phyloP scores from a whole-genome alignment of 2,329 filamentous ascomycete genomes.

The Hymenoscyphus fraxineus region DNA sequence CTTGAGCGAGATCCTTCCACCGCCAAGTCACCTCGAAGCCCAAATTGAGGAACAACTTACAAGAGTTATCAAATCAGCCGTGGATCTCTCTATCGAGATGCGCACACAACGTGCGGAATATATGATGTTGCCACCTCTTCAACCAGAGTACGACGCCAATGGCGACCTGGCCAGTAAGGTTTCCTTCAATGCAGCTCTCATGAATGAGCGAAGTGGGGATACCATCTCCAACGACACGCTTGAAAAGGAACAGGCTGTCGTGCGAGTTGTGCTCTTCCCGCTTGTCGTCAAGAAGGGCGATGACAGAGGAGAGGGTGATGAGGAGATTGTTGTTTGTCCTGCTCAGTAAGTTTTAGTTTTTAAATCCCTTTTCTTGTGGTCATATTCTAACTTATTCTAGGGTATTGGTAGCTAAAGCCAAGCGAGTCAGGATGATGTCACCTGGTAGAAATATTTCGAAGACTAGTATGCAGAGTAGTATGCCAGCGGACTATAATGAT shows the following conservation, averaged over 20 bases:
- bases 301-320: slow-evolving; percentile 79
- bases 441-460: slow-evolving; percentile 27
- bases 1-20: slow-evolving; percentile 78
- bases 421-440: slow-evolving; percentile 27
- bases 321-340: slow-evolving; percentile 92
- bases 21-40: slow-evolving; percentile 72
- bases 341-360: slow-evolving; percentile 53
- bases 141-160: slow-evolving; percentile 90
- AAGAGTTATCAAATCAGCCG: slow-evolving; percentile 83
- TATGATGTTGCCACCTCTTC: slow-evolving; percentile 94
- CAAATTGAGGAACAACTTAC: slow-evolving; percentile 82
- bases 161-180: slow-evolving; percentile 87
- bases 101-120: slow-evolving; percentile 94
- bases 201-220: slow-evolving; percentile 85
- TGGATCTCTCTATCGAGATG: slow-evolving; percentile 93
- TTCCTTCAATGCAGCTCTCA: slow-evolving; percentile 85
- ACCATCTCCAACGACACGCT: slow-evolving; percentile 70
- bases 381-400: no score
- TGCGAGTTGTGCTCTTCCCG: slow-evolving; percentile 92
- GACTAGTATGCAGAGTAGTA: slow-evolving; percentile 34
- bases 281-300: slow-evolving; percentile 95
- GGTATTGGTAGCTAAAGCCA: slow-evolving; percentile 68
- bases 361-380: no score
- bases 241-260: slow-evolving; percentile 69
- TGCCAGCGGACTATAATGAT: slow-evolving; percentile 27